Evolutionary conservation across 805 yeast species (phyloP), one percentile per base, ranked within the genome.

Genomic region (Saturnispora sanitii): DNA sequence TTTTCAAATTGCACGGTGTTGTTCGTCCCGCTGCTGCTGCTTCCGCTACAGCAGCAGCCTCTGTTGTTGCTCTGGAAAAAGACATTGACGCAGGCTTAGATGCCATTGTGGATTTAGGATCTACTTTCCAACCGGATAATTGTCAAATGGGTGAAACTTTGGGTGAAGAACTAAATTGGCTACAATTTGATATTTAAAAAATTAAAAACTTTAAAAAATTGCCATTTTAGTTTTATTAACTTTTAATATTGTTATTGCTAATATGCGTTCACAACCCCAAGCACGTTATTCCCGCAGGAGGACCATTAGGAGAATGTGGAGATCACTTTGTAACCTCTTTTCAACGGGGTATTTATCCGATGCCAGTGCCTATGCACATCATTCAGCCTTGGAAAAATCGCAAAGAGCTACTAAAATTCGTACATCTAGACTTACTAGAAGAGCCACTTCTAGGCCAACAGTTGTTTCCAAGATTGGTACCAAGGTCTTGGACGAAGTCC

Each of bases 1-100:
- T 87, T 53, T 68, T 85, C 50, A 88, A 88, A 64, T 69, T 88
- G 28, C 96, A 88, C 57, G 95, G 96, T 30, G 63, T 56, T 15
- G 56, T 57, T 13, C 50, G 64, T 41, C 62, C 64, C n/a, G 19
- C 52, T 46, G 13, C 23, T 21, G 13, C 25, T 22, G n/a, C 13
- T 19, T 12, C 39, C 22, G 37, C 21, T 25, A 40, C 38, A 16
- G 19, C 38, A 28, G 36, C 35, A 40, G n/a, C n/a, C n/a, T n/a
- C n/a, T n/a, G n/a, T n/a, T n/a, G n/a, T n/a, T n/a, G n/a, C n/a
- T n/a, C n/a, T n/a, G n/a, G n/a, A n/a, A n/a, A n/a, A n/a, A n/a
- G n/a, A n/a, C n/a, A n/a, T n/a, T 19, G 38, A 9, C 25, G 31
- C 6, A 39, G 32, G 12, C 45, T 26, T 9, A 13, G 33, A 30